Evolutionary conservation across 73 alveolate species (phyloP).

Genomic region (Blepharisma japonicum): DNA sequence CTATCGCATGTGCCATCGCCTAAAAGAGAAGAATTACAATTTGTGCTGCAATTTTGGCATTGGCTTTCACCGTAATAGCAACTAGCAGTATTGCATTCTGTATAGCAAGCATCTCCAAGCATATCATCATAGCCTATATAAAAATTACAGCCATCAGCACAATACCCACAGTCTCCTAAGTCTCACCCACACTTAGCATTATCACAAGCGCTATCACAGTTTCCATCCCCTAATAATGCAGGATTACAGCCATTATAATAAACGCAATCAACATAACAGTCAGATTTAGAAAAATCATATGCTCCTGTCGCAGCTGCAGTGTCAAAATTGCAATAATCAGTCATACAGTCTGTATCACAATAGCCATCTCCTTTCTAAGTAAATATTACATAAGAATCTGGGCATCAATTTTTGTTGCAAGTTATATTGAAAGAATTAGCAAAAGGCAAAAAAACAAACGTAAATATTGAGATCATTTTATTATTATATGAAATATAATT

Average conservation of each 20-base stretch:
- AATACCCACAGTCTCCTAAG: background rate
- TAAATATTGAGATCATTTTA: too few relatives aligned
- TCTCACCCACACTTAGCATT: background rate
- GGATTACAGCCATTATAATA: slow-evolving; percentile 20
- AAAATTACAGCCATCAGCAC: background rate
- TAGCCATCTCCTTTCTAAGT: background rate
- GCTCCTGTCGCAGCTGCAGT: background rate
- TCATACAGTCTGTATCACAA: background rate
- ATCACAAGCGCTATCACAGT: background rate
- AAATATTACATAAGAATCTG: too few relatives aligned
- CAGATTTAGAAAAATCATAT: background rate
- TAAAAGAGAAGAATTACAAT: background rate
- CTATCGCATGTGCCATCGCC: background rate
- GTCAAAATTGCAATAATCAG: background rate
- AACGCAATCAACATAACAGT: background rate
- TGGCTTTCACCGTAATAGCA: background rate
- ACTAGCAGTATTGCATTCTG: background rate
- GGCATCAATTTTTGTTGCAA: too few relatives aligned
- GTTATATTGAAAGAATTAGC: too few relatives aligned
- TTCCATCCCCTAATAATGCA: background rate
- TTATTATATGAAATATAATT: too few relatives aligned
- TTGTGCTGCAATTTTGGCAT: background rate
- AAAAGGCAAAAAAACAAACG: too few relatives aligned
- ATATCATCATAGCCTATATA: background rate
- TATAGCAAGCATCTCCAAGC: background rate